Percentiles rank a stretch among this genome's conserved stretches.
Evolutionary conservation across 306 rosid species (phyloP).

Genomic region (Medicago arabica): DNA sequence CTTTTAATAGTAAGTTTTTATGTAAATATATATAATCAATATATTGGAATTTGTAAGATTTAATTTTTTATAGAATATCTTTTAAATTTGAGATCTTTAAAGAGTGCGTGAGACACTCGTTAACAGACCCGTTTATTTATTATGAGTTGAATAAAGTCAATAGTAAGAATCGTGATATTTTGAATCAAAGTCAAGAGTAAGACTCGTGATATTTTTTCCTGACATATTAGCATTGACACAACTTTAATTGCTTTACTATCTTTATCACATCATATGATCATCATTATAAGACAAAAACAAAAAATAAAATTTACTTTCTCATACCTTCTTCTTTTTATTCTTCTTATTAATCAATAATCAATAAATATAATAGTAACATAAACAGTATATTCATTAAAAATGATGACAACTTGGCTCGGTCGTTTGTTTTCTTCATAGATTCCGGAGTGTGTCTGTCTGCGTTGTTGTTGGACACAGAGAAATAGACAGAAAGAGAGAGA

Average conservation of each 20-base stretch:
- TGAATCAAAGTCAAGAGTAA: conserved; percentile 25
- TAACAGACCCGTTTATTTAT: too few relatives aligned
- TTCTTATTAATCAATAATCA: too few relatives aligned
- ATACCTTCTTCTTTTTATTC: conserved; percentile 1
- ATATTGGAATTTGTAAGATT: too few relatives aligned
- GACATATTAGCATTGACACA: conserved; percentile 1
- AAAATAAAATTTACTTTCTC: conserved; percentile 1
- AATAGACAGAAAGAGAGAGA: neutral
- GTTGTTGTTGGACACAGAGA: conserved; percentile 26
- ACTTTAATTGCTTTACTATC: conserved; percentile 3
- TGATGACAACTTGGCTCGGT: conserved; percentile 8
- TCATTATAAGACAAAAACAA: conserved; percentile 13
- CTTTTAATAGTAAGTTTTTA: too few relatives aligned
- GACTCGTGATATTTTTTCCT: neutral
- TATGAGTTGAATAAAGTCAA: conserved; percentile 2
- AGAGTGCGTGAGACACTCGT: too few relatives aligned
- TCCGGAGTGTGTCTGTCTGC: conserved; percentile 25
- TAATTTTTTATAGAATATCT: too few relatives aligned
- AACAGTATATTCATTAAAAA: neutral
- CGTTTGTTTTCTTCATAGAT: conserved; percentile 26
- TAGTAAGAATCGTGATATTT: neutral
- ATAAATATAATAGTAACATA: too few relatives aligned
- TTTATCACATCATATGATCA: conserved; percentile 20
- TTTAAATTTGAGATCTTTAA: too few relatives aligned
- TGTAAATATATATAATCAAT: too few relatives aligned